Evolutionary conservation across 1,139 yeast species (phyloP).

Genomic region (Debaryomyces psychrophilus): DNA sequence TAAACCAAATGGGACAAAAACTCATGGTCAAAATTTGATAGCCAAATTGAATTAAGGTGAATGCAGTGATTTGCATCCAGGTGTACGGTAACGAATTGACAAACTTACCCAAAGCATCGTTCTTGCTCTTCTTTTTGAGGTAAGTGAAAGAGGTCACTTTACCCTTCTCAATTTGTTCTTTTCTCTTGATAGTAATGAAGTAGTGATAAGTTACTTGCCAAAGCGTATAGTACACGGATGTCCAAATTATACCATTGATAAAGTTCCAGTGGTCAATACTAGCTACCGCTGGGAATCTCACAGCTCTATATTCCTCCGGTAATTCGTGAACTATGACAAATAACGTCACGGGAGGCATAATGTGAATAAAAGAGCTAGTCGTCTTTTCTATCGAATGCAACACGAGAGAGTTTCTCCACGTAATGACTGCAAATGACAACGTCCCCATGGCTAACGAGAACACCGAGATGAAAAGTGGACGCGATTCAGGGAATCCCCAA

Average conservation of each 20-base stretch:
- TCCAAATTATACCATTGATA: conserved; percentile 70
- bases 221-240: conserved; percentile 81
- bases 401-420: conserved; percentile 94
- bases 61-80: conserved; percentile 80
- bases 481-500: conserved; percentile 81
- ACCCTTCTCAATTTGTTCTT: conserved; percentile 83
- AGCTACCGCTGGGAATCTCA: conserved; percentile 81
- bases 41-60: conserved; percentile 81
- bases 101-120: conserved; percentile 68
- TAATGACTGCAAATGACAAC: conserved; percentile 87
- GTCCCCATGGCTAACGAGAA: conserved; percentile 90
- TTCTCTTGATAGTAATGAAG: conserved; percentile 80
- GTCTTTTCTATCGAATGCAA: conserved; percentile 90
- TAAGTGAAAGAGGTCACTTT: conserved; percentile 86
- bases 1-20: conserved; percentile 85
- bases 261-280: conserved; percentile 70
- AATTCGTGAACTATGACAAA: conserved; percentile 85
- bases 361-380: conserved; percentile 89
- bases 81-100: conserved; percentile 84
- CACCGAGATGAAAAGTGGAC: conserved; percentile 73
- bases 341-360: conserved; percentile 87
- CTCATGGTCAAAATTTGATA: conserved; percentile 90
- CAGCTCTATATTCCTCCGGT: conserved; percentile 53
- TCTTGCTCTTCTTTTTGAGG: conserved; percentile 70
- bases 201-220: conserved; percentile 94